Evolutionary conservation across 257 asterid species (phyloP).

Genomic region (Solanum tarijense): DNA sequence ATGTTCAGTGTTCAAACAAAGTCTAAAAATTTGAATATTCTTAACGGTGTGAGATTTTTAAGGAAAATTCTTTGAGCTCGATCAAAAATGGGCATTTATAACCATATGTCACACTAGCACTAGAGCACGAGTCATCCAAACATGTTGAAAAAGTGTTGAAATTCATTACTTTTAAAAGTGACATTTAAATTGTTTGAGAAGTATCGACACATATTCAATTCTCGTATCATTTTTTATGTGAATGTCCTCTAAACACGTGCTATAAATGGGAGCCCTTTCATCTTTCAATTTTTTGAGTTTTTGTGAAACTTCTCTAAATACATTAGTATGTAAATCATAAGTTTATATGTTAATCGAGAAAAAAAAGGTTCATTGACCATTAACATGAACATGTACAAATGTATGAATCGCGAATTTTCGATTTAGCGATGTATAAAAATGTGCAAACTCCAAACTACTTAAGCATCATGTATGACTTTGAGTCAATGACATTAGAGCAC

Average conservation of each 20-base stretch:
- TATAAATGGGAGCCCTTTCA: too few species aligned
- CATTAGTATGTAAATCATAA: not conserved
- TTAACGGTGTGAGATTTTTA: not conserved
- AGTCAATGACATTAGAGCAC: not conserved
- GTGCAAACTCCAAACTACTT: not conserved
- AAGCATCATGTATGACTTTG: not conserved
- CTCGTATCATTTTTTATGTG: not conserved
- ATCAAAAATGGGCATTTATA: too few species aligned
- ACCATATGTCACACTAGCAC: not conserved
- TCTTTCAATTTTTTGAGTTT: too few species aligned
- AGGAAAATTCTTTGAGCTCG: not conserved
- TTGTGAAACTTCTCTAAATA: not conserved
- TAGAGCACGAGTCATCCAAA: not conserved
- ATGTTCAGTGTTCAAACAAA: not conserved
- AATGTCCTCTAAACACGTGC: not conserved
- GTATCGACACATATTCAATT: not conserved
- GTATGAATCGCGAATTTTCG: not conserved
- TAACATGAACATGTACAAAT: not conserved
- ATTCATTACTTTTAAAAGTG: accelerated
- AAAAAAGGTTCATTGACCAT: not conserved
- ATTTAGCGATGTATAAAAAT: not conserved
- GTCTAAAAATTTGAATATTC: too few species aligned
- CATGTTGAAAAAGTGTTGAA: not conserved
- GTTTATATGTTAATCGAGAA: not conserved
- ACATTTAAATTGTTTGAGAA: not conserved